Evolutionary conservation across 1,139 yeast genomes (phyloP).

Genomic region (Geotrichum australiense): DNA sequence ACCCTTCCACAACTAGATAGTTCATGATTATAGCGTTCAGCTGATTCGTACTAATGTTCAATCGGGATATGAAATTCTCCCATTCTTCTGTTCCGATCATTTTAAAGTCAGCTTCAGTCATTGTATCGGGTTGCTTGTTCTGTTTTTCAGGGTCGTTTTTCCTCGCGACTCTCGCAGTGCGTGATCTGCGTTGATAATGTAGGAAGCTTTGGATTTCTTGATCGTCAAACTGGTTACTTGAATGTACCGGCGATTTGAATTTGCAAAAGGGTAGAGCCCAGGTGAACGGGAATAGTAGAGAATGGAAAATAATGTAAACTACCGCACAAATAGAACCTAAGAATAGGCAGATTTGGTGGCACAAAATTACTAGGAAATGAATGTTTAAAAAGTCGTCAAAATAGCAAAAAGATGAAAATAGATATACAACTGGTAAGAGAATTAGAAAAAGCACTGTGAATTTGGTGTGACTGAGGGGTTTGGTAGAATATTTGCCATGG

Average conservation of each 20-base stretch:
- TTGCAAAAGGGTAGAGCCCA: too few relatives aligned
- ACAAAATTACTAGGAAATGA: constrained; percentile 2
- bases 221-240: too few relatives aligned
- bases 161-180: constrained; percentile 15
- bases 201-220: too few relatives aligned
- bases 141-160: constrained; percentile 2
- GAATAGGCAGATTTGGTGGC: constrained; percentile 14
- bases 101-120: too few relatives aligned
- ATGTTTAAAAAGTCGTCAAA: too few relatives aligned
- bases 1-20: constrained; percentile 37
- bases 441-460: too few relatives aligned
- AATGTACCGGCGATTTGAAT: too few relatives aligned
- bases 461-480: too few relatives aligned
- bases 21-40: constrained; percentile 35
- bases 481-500: too few relatives aligned
- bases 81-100: background rate
- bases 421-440: too few relatives aligned
- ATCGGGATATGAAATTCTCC: background rate
- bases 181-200: constrained; percentile 15
- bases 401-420: too few relatives aligned
- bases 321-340: constrained; percentile 14
- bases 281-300: too few relatives aligned
- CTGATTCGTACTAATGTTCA: constrained; percentile 18
- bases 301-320: constrained; percentile 10
- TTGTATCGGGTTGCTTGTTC: background rate